Base-by-base conservation (phyloP, 78 protist species). In the Ministeria vibrans region DNA sequence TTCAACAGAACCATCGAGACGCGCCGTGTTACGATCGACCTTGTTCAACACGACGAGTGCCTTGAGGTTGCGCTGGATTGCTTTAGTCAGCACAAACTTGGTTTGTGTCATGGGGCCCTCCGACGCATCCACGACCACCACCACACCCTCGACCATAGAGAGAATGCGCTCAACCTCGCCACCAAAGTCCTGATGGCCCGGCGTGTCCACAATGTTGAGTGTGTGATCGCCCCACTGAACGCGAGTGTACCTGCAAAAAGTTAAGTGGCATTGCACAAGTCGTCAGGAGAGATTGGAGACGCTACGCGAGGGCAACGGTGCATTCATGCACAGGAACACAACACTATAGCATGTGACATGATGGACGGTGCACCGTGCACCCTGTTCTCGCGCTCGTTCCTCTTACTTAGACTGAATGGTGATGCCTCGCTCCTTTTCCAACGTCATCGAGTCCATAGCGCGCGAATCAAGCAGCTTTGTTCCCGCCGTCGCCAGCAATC, bases 101-200 rank as follows among this genome's bases (percentile, higher is more conserved):
- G 97, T 94, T 63, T 92, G 95, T 0, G 95, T 82, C 93, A 85
- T 88, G 68, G 90, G 91, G 41, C 97, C 98, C 77, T 95, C 98
- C 3, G 91, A 78, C 3, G 96, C 96, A 49, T 93, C 96, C 39
- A 95, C 96, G 43, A 95, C 72, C 15, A 95, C 90, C 1, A 91
- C 82, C 2, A 91, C 90, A 27, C 97, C 94, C 63, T 94, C 97
- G 41, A 91, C 75, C 46, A 94, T 94, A 2, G 92, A 42, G 45
- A 91, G 81, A 11, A 92, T 59, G 9, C 95, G 83, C 82, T 94
- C 95, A 5, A 94, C 97, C 44, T 95, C 98, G 34, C 91, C 90
- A 0, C 96, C 91, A 79, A 96, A 96, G 78, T 96, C 99, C 36
- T 90, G 95, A 75, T 96, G 99, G n/a, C 99, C 99, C 22, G 99